Base-by-base conservation (phyloP, 1,139 yeast genomes). In the Nakaseomyces delphensis region DNA sequence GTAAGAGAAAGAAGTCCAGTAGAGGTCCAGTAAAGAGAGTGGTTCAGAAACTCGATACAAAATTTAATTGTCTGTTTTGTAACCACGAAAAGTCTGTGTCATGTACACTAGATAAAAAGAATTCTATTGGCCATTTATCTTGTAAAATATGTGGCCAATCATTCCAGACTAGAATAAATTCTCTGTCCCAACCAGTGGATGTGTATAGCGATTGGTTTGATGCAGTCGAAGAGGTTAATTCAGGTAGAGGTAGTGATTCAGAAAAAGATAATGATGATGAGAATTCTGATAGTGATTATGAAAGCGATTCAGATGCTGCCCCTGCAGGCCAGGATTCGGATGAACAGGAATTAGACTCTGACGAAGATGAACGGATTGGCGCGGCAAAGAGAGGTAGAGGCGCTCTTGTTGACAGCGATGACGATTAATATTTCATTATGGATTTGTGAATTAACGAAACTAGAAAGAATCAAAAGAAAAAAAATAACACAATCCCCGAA, bases 161-260 rank as follows among this genome's bases (percentile, higher is more conserved):
- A 39, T 93, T 91, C 68, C 97, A 89, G 62, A 79, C 95, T 3
- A 77, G 91, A 39, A 86, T 89, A 53, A 86, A 86, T 62, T 77
- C 66, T 2, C 49, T 67, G 14, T 65, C 70, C 40, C 69, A 60
- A 48, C 96, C 98, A 0, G 89, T 91, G 33, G 98, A 91, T 63
- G 85, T 91, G 19, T 91, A 91, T 61, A 83, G 95, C 41, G 98
- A 89, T 60, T 91, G 98, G 98, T 87, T 87, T 45, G 98, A 91
- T 68, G 98, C 97, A 1, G 91, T 96, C 60, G 98, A 91, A 57
- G 96, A 93, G 42, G 93, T 91, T 47, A 94, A 93, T 35, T 79
- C 79, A 49, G 84, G 83, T 46, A 74, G 69, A 27, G 66, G 58
- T 25, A 60, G 59, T 45, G 67, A 54, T 16, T 53, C 60, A n/a